Base-by-base conservation (phyloP, 163 green algal genomes). In the Chlamydomonas reinhardtii region DNA sequence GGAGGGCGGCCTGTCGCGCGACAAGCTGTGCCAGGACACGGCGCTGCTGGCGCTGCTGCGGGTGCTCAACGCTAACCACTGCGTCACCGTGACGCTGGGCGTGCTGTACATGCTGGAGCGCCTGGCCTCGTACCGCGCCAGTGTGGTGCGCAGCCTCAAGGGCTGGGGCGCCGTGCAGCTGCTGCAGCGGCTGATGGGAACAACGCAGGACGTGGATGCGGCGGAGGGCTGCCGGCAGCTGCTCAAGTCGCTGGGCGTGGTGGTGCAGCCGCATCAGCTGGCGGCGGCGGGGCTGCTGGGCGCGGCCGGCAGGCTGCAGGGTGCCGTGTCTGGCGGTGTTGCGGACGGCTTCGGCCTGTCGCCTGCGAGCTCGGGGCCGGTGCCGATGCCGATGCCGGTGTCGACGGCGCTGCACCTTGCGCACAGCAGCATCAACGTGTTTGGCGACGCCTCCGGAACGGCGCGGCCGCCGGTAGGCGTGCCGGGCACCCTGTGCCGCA, bases 11-110 rank as follows among this genome's bases (percentile, higher is more conserved):
- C 31, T 86, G 5, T 66, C 56, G 37, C 81, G 81, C 25, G 81
- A 79, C 59, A 86, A 86, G 81, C 81, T 86, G 70, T 86, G 81
- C 74, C 81, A 86, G 81, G 81, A 81, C 37, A 79, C 71, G 56
- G 81, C 81, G 59, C 81, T 86, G 59, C 37, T 87, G 72, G 72
- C 82, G 8, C 81, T 87, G 82, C 35, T 87, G 72, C 59, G 82
- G 15, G 72, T 82, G 66, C 82, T 87, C 72, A 73, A 87, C 14
- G 62, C 61, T 39, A 82, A 82, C 39, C 82, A 87, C 72, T 82
- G 82, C 82, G 39, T 74, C n/a, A 39, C 69, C 15, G 82, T 87
- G 27, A 87, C 62, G 62, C 62, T 70, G 62, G 59, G 14, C 39
- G 81, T 87, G 54, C 71, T 87, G 71, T 87, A 81, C 82, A 87